Evolutionary conservation across 2,329 filamentous ascomycete genomes (phyloP).

Genomic region (Fusarium albosuccineum): DNA sequence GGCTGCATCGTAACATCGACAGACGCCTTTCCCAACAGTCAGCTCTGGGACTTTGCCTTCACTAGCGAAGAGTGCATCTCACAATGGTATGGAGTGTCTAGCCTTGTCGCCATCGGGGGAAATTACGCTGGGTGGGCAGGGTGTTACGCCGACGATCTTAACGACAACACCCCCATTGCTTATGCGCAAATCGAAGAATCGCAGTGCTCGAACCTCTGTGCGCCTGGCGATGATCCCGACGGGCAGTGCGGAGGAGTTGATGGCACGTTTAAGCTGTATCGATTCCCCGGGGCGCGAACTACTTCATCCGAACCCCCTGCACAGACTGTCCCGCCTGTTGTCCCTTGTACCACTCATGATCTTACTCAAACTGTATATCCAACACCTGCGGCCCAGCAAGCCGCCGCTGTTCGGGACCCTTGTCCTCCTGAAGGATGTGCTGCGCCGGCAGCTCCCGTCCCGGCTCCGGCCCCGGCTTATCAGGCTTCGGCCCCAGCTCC

Average conservation of each 20-base stretch:
- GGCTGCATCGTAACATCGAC: conserved; percentile 46
- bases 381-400: not conserved
- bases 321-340: not conserved
- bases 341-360: conserved; percentile 7
- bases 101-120: conserved; percentile 41
- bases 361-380: not conserved
- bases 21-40: conserved; percentile 31
- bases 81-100: conserved; percentile 26
- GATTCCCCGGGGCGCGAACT: conserved; percentile 13
- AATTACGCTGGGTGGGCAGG: conserved; percentile 1
- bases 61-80: conserved; percentile 23
- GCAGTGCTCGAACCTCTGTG: conserved; percentile 40
- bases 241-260: conserved; percentile 46
- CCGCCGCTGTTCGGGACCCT: not conserved
- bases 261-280: conserved; percentile 26
- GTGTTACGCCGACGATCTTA: conserved; percentile 42
- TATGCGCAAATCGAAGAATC: conserved; percentile 34
- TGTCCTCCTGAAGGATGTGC: conserved; percentile 27
- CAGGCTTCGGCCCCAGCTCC: not conserved
- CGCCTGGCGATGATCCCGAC: conserved; percentile 15
- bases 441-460: conserved; percentile 1
- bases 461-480: conserved; percentile 12
- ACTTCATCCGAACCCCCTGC: conserved; percentile 10
- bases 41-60: conserved; percentile 31
- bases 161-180: conserved; percentile 1